Percentiles rank a stretch among this genome's conserved stretches.
phyloP scores from a whole-genome alignment of 164 flowering plant genomes.

The Tetrastigma voinierianum region DNA sequence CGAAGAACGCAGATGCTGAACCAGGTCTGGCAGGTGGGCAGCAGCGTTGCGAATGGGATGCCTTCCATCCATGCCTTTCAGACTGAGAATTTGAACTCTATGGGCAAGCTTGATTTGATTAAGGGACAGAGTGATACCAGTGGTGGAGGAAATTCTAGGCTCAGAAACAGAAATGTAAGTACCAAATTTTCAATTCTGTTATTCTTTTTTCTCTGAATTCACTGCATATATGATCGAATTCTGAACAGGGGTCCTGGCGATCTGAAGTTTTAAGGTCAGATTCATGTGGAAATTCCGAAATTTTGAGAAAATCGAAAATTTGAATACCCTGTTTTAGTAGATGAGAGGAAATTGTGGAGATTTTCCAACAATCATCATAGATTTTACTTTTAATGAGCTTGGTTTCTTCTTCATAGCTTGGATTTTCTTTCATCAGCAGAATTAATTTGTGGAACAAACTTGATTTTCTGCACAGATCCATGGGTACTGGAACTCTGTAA shows the following conservation, averaged over 20 bases:
- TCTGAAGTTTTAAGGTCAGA: too few species aligned
- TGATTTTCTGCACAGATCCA: slow-evolving; percentile 55
- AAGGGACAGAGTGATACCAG: slow-evolving; percentile 18
- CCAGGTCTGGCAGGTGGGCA: slow-evolving; percentile 44
- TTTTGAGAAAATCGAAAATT: too few species aligned
- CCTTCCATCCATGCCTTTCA: slow-evolving; percentile 43
- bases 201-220: neutral
- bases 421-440: too few species aligned
- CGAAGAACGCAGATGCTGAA: slow-evolving; percentile 22
- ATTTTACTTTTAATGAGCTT: neutral
- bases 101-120: slow-evolving; percentile 45
- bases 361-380: too few species aligned
- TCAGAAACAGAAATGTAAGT: slow-evolving; percentile 44
- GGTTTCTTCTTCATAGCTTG: slow-evolving; percentile 3
- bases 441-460: too few species aligned
- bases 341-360: too few species aligned
- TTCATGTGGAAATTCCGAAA: too few species aligned
- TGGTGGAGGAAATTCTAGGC: slow-evolving; percentile 14
- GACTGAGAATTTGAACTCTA: slow-evolving; percentile 43
- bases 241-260: neutral
- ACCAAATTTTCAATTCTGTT: too few species aligned
- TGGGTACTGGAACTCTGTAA: slow-evolving; percentile 75
- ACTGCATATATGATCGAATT: neutral
- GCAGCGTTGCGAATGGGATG: slow-evolving; percentile 26
- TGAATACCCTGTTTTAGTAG: too few species aligned